Percentiles rank a stretch among this genome's conserved stretches.
phyloP scores from a whole-genome alignment of 805 yeast species.

The Zygosaccharomyces siamensis region DNA sequence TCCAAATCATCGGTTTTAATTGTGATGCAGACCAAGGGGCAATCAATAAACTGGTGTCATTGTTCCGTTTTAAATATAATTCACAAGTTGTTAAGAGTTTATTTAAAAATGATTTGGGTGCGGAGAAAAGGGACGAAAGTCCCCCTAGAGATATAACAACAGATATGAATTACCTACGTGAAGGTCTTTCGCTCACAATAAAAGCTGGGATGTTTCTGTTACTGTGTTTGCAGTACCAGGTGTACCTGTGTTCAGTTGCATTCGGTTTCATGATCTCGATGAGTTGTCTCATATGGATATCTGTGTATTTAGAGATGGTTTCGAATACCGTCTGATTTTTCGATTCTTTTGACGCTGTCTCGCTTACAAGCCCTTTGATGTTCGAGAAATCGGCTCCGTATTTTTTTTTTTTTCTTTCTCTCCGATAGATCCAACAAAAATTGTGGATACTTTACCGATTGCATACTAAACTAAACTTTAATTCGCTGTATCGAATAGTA shows the following conservation, averaged over 20 bases:
- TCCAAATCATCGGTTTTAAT: not conserved
- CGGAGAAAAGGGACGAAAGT: not conserved
- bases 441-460: not conserved
- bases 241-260: conserved; percentile 10
- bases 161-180: conserved; percentile 12
- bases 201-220: conserved; percentile 13
- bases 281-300: conserved; percentile 12
- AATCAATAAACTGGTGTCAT: not conserved
- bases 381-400: not conserved
- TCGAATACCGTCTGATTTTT: not conserved
- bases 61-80: not conserved
- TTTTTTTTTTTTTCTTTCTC: not conserved
- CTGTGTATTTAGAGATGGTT: conserved; percentile 11
- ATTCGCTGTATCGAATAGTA: not conserved
- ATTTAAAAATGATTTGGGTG: not conserved
- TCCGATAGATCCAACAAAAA: not conserved
- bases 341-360: not conserved
- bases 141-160: conserved; percentile 3
- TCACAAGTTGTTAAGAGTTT: not conserved
- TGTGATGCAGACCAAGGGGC: not conserved
- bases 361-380: not conserved
- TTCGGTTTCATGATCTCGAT: conserved; percentile 12
- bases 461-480: not conserved
- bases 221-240: conserved; percentile 9
- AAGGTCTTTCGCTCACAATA: conserved; percentile 6